These are phyloP conservation scores for Angomonas ambiguus DNA, from an alignment of 208 protist species.

Conservation along the genomic window DNA sequence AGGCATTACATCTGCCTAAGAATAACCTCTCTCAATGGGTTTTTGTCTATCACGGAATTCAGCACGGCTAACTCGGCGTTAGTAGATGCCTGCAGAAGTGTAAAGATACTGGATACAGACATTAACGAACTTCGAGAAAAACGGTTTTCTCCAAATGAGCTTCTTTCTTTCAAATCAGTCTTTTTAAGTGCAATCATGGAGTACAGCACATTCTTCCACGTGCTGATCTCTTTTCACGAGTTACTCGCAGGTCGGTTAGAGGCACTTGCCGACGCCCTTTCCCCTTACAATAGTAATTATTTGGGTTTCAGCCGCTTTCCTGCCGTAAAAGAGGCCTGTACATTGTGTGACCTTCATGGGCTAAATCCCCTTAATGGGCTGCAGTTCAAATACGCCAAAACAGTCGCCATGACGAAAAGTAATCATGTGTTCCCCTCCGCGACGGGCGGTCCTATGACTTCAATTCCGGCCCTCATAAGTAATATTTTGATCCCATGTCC, in stretches of 20 bases:
- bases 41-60: neutral
- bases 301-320: slow-evolving; percentile 33
- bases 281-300: slow-evolving; percentile 16
- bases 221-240: slow-evolving; percentile 20
- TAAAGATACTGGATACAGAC: slow-evolving; percentile 14
- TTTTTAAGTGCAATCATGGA: slow-evolving; percentile 18
- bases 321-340: slow-evolving; percentile 6
- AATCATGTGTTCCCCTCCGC: slow-evolving; percentile 1
- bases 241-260: slow-evolving; percentile 17
- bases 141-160: slow-evolving; percentile 9
- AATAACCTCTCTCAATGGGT: neutral
- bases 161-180: slow-evolving; percentile 10
- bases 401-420: neutral
- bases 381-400: neutral
- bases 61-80: neutral
- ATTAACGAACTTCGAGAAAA: slow-evolving; percentile 7
- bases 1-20: neutral
- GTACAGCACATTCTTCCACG: slow-evolving; percentile 41
- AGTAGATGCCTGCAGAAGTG: neutral
- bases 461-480: neutral
- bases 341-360: neutral
- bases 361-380: neutral
- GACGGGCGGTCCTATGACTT: neutral
- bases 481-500: neutral
- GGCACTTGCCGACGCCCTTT: slow-evolving; percentile 16